A percentile compares a stretch with the other conserved stretches of the same genome.
Evolutionary conservation across 192 early-diverging fungal species (phyloP).

Genomic region (Entomortierella lignicola): DNA sequence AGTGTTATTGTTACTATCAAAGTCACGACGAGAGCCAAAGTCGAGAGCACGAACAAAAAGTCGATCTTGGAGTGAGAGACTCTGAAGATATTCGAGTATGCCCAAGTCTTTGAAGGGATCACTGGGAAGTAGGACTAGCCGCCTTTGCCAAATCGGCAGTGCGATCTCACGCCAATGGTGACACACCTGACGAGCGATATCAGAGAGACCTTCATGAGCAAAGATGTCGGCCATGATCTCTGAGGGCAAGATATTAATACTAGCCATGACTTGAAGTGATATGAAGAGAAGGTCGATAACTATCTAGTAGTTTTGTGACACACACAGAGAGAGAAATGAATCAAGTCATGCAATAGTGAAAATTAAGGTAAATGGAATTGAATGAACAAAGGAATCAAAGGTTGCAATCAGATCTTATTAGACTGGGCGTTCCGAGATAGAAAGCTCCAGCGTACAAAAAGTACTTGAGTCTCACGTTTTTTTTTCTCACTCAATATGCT

Average conservation of each 20-base stretch:
- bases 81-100: slow-evolving; percentile 16
- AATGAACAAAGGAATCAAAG: too few species aligned
- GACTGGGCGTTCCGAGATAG: too few species aligned
- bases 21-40: slow-evolving; percentile 30
- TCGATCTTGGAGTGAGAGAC: slow-evolving; percentile 17
- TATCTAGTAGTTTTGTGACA: too few species aligned
- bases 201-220: slow-evolving; percentile 29
- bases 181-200: slow-evolving; percentile 47
- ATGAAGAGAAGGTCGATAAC: too few species aligned
- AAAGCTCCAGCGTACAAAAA: too few species aligned
- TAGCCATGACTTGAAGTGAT: slow-evolving; percentile 14
- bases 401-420: too few species aligned
- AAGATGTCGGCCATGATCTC: slow-evolving; percentile 51
- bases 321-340: too few species aligned
- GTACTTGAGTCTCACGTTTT: too few species aligned
- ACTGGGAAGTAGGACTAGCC: slow-evolving; percentile 29
- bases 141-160: slow-evolving; percentile 36
- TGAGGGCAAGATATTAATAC: slow-evolving; percentile 29
- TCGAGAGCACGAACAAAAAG: slow-evolving; percentile 45
- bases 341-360: too few species aligned
- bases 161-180: slow-evolving; percentile 36
- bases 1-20: slow-evolving; percentile 17
- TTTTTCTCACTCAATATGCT: too few species aligned
- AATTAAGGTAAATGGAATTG: too few species aligned
- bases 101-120: slow-evolving; percentile 47